Percentiles rank a stretch among this genome's conserved stretches.
phyloP scores from a whole-genome alignment of 129 eudicot species.

The Deinandra increscens region DNA sequence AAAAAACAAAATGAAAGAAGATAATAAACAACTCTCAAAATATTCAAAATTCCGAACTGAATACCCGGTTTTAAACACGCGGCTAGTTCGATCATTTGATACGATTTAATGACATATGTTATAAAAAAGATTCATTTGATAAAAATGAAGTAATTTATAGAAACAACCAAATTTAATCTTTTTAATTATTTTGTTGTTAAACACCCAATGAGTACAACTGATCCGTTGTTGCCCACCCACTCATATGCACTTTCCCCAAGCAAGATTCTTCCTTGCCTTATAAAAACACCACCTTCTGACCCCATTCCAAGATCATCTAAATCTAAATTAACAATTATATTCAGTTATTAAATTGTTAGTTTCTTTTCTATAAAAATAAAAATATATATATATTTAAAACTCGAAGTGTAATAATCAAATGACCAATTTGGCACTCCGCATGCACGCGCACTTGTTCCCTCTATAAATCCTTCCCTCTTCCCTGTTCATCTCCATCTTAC shows the following conservation, averaged over 20 bases:
- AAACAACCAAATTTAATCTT: slow-evolving; percentile 23
- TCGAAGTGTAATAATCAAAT: slow-evolving; percentile 10
- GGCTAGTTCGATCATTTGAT: too few relatives aligned
- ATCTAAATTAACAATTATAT: slow-evolving; percentile 19
- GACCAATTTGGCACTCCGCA: slow-evolving; percentile 26
- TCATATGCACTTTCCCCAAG: slow-evolving; percentile 36
- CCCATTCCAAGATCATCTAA: slow-evolving; percentile 34
- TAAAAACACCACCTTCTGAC: slow-evolving; percentile 38
- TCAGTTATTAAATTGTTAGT: too few relatives aligned
- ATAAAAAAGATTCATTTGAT: too few relatives aligned
- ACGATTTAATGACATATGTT: too few relatives aligned
- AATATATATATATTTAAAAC: too few relatives aligned
- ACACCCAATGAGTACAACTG: slow-evolving; percentile 29
- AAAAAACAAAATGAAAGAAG: too few relatives aligned
- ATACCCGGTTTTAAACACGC: too few relatives aligned
- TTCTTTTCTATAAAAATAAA: too few relatives aligned
- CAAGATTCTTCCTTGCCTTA: slow-evolving; percentile 34
- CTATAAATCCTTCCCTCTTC: slow-evolving; percentile 28
- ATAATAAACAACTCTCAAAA: too few relatives aligned
- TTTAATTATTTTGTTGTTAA: slow-evolving; percentile 29
- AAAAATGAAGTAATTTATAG: not conserved
- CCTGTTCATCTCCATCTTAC: slow-evolving; percentile 36
- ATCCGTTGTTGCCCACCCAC: slow-evolving; percentile 34
- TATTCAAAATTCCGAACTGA: too few relatives aligned
- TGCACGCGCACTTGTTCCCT: slow-evolving; percentile 36